These are phyloP conservation scores for Zygoascus biomembranicola DNA, from an alignment of 805 yeast genomes.

Conservation along the genomic window DNA sequence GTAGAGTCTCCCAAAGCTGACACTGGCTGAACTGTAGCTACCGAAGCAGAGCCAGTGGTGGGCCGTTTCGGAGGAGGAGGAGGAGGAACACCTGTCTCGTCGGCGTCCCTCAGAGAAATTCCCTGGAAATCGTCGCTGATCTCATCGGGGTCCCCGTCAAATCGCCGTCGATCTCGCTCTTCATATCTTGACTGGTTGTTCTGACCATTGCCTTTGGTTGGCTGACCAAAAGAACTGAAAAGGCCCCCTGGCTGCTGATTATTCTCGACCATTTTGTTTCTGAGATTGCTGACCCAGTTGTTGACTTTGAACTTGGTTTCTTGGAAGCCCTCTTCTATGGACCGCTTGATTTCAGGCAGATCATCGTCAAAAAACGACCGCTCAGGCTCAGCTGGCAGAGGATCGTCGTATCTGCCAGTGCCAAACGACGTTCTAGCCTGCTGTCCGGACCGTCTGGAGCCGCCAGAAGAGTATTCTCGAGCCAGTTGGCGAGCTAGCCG, in stretches of 20 bases:
- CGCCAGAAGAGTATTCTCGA: slow-evolving; percentile 12
- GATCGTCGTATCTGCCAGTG: slow-evolving; percentile 21
- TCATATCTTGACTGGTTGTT: background rate
- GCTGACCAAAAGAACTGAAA: slow-evolving; percentile 4
- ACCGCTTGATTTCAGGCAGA: slow-evolving; percentile 49
- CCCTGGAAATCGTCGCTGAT: slow-evolving; percentile 43
- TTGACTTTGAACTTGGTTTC: slow-evolving; percentile 72
- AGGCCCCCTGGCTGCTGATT: slow-evolving; percentile 18
- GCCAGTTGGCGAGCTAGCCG: slow-evolving; percentile 74
- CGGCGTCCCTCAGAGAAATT: slow-evolving; percentile 35
- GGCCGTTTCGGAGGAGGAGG: slow-evolving; percentile 27
- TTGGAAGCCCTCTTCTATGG: slow-evolving; percentile 64
- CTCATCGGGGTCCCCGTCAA: slow-evolving; percentile 50
- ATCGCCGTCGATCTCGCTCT: slow-evolving; percentile 21
- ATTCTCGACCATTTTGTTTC: slow-evolving; percentile 42
- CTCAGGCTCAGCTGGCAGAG: slow-evolving; percentile 18
- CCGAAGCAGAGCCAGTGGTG: slow-evolving; percentile 19
- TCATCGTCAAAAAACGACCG: slow-evolving; percentile 31
- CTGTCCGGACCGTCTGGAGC: background rate
- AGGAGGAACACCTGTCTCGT: slow-evolving; percentile 4
- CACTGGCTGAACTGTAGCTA: slow-evolving; percentile 10
- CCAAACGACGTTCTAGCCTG: slow-evolving; percentile 7
- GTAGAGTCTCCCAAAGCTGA: slow-evolving; percentile 18
- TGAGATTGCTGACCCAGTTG: slow-evolving; percentile 67
- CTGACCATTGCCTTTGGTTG: background rate